Conservation (phyloP, 1,284 basidiomycete species). For the Cronartium ribicola region DNA sequence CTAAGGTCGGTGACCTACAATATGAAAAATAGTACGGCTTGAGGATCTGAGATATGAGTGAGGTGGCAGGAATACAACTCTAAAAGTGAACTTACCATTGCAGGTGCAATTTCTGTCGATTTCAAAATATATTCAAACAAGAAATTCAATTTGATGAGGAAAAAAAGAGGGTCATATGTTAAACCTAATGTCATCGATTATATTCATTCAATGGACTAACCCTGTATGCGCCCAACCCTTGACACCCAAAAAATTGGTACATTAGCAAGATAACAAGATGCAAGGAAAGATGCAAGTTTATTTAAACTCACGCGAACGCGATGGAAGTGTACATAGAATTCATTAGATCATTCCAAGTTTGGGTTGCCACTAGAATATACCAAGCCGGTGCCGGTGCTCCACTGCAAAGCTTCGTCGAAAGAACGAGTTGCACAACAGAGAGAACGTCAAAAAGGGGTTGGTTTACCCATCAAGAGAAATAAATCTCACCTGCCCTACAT, state of each 20-base stretch:
- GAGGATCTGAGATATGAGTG: background rate
- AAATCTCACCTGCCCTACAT: constrained; percentile 35
- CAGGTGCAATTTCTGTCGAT: constrained; percentile 19
- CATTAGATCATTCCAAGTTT: constrained; percentile 42
- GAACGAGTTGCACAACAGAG: background rate
- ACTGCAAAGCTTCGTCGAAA: constrained; percentile 24
- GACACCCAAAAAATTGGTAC: background rate
- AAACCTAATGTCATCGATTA: background rate
- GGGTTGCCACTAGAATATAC: constrained; percentile 38
- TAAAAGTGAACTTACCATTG: constrained; percentile 16
- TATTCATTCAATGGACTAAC: background rate
- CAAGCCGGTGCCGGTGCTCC: constrained; percentile 33
- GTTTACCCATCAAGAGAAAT: background rate
- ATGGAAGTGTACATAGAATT: constrained; percentile 25
- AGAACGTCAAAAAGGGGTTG: background rate
- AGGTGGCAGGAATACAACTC: background rate
- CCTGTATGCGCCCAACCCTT: constrained; percentile 30
- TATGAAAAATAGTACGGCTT: background rate
- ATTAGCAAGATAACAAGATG: background rate
- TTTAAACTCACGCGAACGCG: constrained; percentile 23
- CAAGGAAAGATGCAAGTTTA: background rate
- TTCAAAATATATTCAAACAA: no score
- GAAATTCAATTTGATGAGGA: background rate
- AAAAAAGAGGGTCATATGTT: background rate
- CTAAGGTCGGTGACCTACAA: constrained; percentile 22